A percentile compares a stretch with the other conserved stretches of the same genome.
These are phyloP conservation scores for Apiospora marii DNA, from an alignment of 2,329 filamentous ascomycete species.

Conservation along the genomic window DNA sequence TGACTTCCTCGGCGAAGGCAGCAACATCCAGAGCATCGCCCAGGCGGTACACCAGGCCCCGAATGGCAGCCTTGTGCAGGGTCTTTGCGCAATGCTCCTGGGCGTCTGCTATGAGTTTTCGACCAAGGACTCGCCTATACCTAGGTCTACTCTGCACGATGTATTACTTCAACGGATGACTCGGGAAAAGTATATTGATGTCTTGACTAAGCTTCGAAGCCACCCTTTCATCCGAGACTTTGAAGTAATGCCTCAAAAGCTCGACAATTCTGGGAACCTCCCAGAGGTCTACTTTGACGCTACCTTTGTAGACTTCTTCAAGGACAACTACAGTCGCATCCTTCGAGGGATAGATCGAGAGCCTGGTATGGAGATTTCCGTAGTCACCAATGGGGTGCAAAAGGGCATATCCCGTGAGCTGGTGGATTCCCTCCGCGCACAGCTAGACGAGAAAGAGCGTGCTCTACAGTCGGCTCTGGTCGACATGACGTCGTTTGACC, in stretches of 20 bases:
- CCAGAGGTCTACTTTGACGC: constrained; percentile 87
- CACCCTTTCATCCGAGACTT: constrained; percentile 86
- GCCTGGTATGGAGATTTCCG: constrained; percentile 84
- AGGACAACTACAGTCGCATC: constrained; percentile 92
- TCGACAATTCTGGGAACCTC: constrained; percentile 61
- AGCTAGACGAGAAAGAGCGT: constrained; percentile 76
- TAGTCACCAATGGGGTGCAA: constrained; percentile 79
- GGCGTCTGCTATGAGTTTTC: constrained; percentile 97
- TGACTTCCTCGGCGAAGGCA: constrained; percentile 90
- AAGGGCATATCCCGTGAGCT: constrained; percentile 94
- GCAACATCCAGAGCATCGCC: constrained; percentile 86
- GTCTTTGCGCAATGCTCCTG: constrained; percentile 83
- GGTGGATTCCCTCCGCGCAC: constrained; percentile 81
- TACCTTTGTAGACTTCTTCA: constrained; percentile 90
- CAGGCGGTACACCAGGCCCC: constrained; percentile 73
- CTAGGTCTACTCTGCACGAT: constrained; percentile 80
- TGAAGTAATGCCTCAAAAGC: constrained; percentile 80
- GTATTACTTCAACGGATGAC: constrained; percentile 80
- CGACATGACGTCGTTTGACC: constrained; percentile 55
- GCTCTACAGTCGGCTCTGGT: constrained; percentile 56
- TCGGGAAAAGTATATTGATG: constrained; percentile 86
- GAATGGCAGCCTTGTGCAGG: constrained; percentile 75
- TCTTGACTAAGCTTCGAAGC: constrained; percentile 77
- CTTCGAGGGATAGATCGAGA: constrained; percentile 88
- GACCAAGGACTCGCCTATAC: constrained; percentile 93